Percentiles rank a stretch among this genome's conserved stretches.
Evolutionary conservation across 306 rosid genomes (phyloP).

Genomic region (Castanea mollissima): DNA sequence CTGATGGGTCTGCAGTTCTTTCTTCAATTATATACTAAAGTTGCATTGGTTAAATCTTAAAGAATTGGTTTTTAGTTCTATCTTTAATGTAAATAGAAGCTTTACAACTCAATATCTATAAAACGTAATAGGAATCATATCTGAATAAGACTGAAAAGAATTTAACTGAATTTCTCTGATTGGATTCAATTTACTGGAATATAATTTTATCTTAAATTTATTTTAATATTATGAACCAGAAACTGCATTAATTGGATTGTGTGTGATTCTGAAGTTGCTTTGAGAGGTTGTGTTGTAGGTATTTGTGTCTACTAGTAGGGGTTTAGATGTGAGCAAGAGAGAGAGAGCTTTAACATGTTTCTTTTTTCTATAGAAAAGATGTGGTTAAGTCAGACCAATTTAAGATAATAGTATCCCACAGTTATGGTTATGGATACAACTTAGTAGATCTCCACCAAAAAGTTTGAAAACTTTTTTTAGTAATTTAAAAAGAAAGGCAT

Average conservation of each 20-base stretch:
- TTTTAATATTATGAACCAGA: not conserved
- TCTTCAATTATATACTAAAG: constrained; percentile 2
- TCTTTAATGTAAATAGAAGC: not conserved
- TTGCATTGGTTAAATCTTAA: not conserved
- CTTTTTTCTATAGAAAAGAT: not conserved
- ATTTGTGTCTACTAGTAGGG: not conserved
- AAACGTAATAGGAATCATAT: not conserved
- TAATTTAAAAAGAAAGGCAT: not conserved
- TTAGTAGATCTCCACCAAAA: not conserved
- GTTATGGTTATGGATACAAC: not conserved
- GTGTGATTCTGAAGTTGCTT: not conserved
- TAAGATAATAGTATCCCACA: not conserved
- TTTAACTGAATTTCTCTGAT: not conserved
- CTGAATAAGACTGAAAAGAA: not conserved
- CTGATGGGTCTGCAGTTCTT: constrained; percentile 1
- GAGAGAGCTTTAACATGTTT: not conserved
- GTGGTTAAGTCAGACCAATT: not conserved
- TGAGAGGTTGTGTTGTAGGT: not conserved
- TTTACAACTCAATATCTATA: not conserved
- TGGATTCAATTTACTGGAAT: not conserved
- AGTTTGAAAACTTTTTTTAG: not conserved
- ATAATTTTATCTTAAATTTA: not conserved
- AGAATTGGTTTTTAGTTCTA: not conserved
- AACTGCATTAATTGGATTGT: not conserved
- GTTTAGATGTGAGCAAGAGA: not conserved